A percentile compares a stretch with the other conserved stretches of the same genome.
These are phyloP conservation scores for Pyricularia sp. DNA, from an alignment of 2,329 filamentous ascomycete species.

Conservation along the genomic window DNA sequence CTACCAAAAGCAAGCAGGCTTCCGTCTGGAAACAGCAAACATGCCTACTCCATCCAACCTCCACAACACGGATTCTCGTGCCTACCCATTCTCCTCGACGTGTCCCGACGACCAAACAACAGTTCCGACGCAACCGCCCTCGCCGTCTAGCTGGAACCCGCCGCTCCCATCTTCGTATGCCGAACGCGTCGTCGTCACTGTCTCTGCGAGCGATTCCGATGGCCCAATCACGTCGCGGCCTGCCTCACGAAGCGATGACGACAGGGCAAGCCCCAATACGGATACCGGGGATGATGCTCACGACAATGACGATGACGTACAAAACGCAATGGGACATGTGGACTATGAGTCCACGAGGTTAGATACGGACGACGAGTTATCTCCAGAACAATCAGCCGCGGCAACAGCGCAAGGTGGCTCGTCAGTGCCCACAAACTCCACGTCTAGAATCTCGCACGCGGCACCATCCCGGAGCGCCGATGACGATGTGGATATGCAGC, in stretches of 20 bases:
- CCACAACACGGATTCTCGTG: conserved; percentile 10
- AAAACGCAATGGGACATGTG: not conserved
- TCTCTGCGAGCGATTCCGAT: not conserved
- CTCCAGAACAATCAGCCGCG: not conserved
- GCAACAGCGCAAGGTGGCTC: not conserved
- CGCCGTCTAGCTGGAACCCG: conserved; percentile 16
- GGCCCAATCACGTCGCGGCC: not conserved
- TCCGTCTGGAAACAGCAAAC: not conserved
- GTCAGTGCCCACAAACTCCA: not conserved
- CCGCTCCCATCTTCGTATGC: conserved; percentile 9
- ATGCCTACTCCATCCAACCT: conserved; percentile 15
- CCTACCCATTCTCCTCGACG: conserved; percentile 25
- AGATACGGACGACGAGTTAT: not conserved
- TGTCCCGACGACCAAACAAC: conserved; percentile 31
- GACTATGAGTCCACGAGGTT: not conserved
- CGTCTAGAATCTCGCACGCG: not conserved
- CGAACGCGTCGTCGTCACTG: not conserved
- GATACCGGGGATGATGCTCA: not conserved
- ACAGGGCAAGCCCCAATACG: not conserved
- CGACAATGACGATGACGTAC: conserved; percentile 1
- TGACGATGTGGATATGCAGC: not conserved
- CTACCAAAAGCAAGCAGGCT: not conserved
- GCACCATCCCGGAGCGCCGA: not conserved
- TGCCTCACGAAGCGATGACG: conserved; percentile 4
- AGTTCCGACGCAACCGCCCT: conserved; percentile 9